Evolutionary conservation across 441 rosid species (phyloP), one percentile per base, ranked within the genome.

Genomic region (Melastoma candidum): DNA sequence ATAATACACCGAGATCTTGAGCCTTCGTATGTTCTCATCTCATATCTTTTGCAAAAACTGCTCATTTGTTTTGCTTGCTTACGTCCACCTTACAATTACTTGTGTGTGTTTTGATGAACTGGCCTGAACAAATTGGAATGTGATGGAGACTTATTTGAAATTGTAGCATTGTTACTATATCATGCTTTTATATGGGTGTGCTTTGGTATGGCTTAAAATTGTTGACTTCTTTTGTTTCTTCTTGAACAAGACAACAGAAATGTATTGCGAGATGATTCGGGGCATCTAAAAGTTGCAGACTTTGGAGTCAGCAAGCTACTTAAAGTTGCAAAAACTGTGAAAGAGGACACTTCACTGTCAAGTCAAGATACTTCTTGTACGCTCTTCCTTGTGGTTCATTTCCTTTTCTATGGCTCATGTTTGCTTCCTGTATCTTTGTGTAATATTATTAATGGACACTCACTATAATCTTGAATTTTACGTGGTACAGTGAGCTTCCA

Each of bases 1-100:
- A 77, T 85, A 70, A 77, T 85, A 65, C 90, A 85, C 53, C 71
- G 90, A 12, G 90, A 85, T 73, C 84, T 85, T 47, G 90, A 80
- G 65, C 95, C 95, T 63, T 77, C 90, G 90, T 85, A 78, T 17
- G 90, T 80, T 66, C 69, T 76, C 68, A 47, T 65, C 41, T 62
- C 49, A 24, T 4, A 11, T 11, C 6, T 29, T 29, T 29, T 29
- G 7, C 36, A 29, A 29, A 29, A 29, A 29, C 5, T 29, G 7
- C 36, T 29, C 36, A 29, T 29, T 29, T 29, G 36, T 3, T 3
- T 29, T 29, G 36, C 36, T 29, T 29, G 7, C 36, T 29, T 29
- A 29, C 7, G 36, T 29, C 36, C 36, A 29, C 36, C 36, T 3
- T 29, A 29, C 36, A 3, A 29, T 29, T 29, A 17, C 22, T 17